Evolutionary conservation across 148 eudicot species (phyloP), one percentile per base, ranked within the genome.

Genomic region (Chenopodium album): DNA sequence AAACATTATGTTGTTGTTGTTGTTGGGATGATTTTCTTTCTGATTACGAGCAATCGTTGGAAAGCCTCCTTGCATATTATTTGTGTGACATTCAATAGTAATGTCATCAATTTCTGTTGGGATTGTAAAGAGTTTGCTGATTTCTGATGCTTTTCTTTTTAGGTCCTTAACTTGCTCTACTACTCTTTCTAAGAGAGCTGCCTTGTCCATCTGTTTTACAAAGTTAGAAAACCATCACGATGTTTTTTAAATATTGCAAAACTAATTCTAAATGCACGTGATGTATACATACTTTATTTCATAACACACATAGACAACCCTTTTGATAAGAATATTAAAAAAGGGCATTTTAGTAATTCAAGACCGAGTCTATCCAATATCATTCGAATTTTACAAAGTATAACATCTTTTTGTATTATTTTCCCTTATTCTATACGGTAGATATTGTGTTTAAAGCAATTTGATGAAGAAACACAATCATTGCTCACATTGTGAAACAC

Each of bases 121-220:
- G 29, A 94, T 78, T 7, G 87, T 86, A 31, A 90, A 22, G 76
- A 77, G 22, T 76, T 89, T 86, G 90, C 88, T 91, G n/a, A 86
- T 77, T 76, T 96, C 98, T 12, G 78, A 46, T 12, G 95, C 89
- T 72, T 84, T 77, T 46, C 73, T 82, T 81, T 89, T 91, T 60
- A 91, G 81, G 9, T 96, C 93, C 82, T 86, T 91, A 7, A 96
- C 81, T 48, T 94, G 91, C 60, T 92, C 90, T 20, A 96, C 94
- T 26, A 87, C 94, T 47, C 86, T 90, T 75, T 90, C 92, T 52
- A 95, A 47, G 31, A 95, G 90, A 54, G 92, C 92, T 79, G 99
- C 99, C 87, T 94, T 96, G 86, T 96, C 99, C 99, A 96, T 92
- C 99, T 96, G 88, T 85, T 64, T 66, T 59, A 60, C 23, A 48